A percentile compares a stretch with the other conserved stretches of the same genome.
These are phyloP conservation scores for Dimargaris verticillata DNA, from an alignment of 192 early-diverging fungal species.

Conservation along the genomic window DNA sequence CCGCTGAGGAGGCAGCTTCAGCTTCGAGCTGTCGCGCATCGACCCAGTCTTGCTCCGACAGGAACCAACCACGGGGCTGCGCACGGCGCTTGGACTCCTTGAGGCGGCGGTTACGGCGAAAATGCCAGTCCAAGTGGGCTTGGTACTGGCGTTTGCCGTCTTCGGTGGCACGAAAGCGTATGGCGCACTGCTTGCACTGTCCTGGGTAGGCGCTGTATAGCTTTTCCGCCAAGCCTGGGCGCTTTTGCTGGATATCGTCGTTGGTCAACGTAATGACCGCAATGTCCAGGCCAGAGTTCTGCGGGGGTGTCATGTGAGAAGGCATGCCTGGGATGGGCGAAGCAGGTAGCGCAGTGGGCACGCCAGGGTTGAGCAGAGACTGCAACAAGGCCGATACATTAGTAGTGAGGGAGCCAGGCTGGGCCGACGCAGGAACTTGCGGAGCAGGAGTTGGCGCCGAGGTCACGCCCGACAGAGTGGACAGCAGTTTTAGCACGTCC, in stretches of 20 bases:
- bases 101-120: constrained; percentile 76
- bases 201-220: constrained; percentile 59
- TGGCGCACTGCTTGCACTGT: constrained; percentile 88
- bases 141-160: constrained; percentile 58
- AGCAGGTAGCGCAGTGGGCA: neutral
- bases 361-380: neutral
- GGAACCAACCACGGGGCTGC: constrained; percentile 78
- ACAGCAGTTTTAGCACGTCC: neutral
- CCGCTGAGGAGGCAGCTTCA: neutral
- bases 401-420: neutral
- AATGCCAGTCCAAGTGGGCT: constrained; percentile 89
- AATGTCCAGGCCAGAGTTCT: neutral
- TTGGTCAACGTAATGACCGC: constrained; percentile 29
- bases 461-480: neutral
- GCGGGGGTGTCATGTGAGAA: neutral
- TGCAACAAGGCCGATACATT: neutral
- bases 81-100: constrained; percentile 70
- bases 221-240: constrained; percentile 37
- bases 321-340: neutral
- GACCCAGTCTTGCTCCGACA: constrained; percentile 39
- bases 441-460: neutral
- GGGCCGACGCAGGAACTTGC: neutral
- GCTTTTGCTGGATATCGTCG: constrained; percentile 29
- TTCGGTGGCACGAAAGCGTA: constrained; percentile 49
- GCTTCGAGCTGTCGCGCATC: neutral